Evolutionary conservation across 805 yeast species (phyloP).

Genomic region (Zygosaccharomyces bisporus): DNA sequence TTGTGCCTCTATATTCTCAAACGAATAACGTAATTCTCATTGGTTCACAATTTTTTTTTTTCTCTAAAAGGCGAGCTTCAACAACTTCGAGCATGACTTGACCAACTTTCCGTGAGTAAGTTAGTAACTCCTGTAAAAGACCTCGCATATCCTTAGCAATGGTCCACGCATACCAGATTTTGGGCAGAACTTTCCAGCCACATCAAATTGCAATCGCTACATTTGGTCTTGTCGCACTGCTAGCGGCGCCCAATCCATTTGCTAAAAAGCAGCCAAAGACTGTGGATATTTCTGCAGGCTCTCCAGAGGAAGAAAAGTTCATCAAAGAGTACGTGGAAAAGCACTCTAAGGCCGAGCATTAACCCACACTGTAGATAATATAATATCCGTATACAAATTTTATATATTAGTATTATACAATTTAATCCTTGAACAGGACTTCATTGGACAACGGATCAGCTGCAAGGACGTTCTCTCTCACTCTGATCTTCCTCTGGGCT

Average conservation of each 20-base stretch:
- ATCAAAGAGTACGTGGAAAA: slow-evolving; percentile 65
- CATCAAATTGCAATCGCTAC: slow-evolving; percentile 84
- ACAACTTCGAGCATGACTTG: background rate
- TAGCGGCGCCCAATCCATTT: slow-evolving; percentile 68
- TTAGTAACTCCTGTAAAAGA: background rate
- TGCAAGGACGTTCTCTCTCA: slow-evolving; percentile 68
- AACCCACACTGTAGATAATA: slow-evolving; percentile 7
- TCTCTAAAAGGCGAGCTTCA: slow-evolving; percentile 3
- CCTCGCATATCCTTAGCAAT: slow-evolving; percentile 34
- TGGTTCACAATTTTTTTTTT: slow-evolving; percentile 5
- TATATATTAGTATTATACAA: slow-evolving; percentile 2
- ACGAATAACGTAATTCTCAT: slow-evolving; percentile 2
- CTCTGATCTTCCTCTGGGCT: slow-evolving; percentile 65
- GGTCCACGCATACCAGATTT: slow-evolving; percentile 81
- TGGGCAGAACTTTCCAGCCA: slow-evolving; percentile 81
- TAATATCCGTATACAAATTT: slow-evolving; percentile 10
- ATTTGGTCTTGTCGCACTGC: slow-evolving; percentile 60
- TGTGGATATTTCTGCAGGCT: slow-evolving; percentile 69
- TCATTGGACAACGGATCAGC: slow-evolving; percentile 82
- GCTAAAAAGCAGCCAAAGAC: slow-evolving; percentile 51
- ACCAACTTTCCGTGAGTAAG: background rate
- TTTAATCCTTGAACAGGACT: slow-evolving; percentile 54
- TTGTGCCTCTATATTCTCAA: background rate
- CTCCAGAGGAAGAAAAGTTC: slow-evolving; percentile 88
- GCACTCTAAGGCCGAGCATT: slow-evolving; percentile 21